These are phyloP conservation scores for Azolla pinnata DNA, from an alignment of 75 land plant species.

Conservation along the genomic window DNA sequence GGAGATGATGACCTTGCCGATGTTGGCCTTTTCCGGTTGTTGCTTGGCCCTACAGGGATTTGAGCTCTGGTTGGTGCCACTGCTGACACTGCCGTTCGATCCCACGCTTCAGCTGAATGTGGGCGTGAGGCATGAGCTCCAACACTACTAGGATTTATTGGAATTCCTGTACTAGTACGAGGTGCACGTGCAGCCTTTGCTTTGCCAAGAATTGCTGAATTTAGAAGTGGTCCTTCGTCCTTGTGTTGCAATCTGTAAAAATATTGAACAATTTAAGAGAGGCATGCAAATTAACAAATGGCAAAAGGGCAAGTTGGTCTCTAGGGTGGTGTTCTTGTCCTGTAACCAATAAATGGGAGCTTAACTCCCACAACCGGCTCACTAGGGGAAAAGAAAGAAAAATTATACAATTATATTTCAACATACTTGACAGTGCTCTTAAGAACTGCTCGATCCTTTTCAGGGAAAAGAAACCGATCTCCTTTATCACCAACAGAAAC, in stretches of 20 bases:
- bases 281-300: not conserved
- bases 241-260: slow-evolving; percentile 36
- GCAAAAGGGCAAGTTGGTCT: no score
- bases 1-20: slow-evolving; percentile 59
- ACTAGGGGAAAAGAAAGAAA: no score
- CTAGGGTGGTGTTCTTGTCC: no score
- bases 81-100: slow-evolving; percentile 14
- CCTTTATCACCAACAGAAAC: slow-evolving; percentile 27
- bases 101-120: slow-evolving; percentile 40
- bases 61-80: slow-evolving; percentile 29
- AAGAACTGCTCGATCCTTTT: slow-evolving; percentile 32
- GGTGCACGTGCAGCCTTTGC: slow-evolving; percentile 64
- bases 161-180: slow-evolving; percentile 28
- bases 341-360: not conserved
- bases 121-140: slow-evolving; percentile 32
- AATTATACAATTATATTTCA: no score
- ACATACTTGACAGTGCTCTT: slow-evolving; percentile 53
- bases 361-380: not conserved
- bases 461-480: slow-evolving; percentile 22
- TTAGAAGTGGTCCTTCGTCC: slow-evolving; percentile 35
- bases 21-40: slow-evolving; percentile 66
- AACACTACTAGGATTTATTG: slow-evolving; percentile 30
- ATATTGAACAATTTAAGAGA: not conserved
- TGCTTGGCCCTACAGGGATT: slow-evolving; percentile 26
- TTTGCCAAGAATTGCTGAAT: slow-evolving; percentile 41